These are phyloP conservation scores for Tuber umbilicatum DNA, from an alignment of 495 filamentous ascomycete species.

Conservation along the genomic window DNA sequence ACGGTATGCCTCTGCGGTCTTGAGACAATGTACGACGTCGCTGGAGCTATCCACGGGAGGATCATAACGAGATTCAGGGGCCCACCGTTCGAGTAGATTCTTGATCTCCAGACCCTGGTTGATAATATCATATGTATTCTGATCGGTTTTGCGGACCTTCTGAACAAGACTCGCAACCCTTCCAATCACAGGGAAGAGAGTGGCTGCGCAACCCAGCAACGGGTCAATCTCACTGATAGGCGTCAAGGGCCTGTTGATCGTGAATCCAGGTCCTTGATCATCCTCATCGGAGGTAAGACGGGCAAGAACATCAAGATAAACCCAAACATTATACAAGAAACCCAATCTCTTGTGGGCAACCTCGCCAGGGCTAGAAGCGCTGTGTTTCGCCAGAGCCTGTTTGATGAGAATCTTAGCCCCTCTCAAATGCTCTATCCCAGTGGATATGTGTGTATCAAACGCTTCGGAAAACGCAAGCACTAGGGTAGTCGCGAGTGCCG, in stretches of 20 bases:
- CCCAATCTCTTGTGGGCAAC: constrained; percentile 54
- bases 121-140: constrained; percentile 59
- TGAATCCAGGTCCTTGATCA: constrained; percentile 42
- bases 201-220: constrained; percentile 66
- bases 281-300: constrained; percentile 63
- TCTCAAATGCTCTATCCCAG: constrained; percentile 65
- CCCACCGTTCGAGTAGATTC: constrained; percentile 58
- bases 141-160: constrained; percentile 52
- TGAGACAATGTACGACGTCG: constrained; percentile 59
- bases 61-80: constrained; percentile 50
- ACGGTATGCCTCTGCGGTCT: constrained; percentile 70
- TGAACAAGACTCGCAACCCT: constrained; percentile 63
- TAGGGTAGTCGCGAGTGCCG: constrained; percentile 66
- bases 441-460: constrained; percentile 70
- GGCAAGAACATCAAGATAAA: constrained; percentile 78
- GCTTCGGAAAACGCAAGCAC: constrained; percentile 70
- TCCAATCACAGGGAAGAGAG: constrained; percentile 68
- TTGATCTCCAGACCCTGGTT: constrained; percentile 61
- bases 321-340: constrained; percentile 71
- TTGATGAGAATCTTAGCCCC: constrained; percentile 62
- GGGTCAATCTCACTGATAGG: constrained; percentile 59
- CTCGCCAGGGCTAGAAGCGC: constrained; percentile 41
- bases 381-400: constrained; percentile 48
- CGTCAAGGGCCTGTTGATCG: constrained; percentile 43
- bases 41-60: constrained; percentile 61